Evolutionary conservation across 2,329 filamentous ascomycete species (phyloP).

Genomic region (Monascus ruber): DNA sequence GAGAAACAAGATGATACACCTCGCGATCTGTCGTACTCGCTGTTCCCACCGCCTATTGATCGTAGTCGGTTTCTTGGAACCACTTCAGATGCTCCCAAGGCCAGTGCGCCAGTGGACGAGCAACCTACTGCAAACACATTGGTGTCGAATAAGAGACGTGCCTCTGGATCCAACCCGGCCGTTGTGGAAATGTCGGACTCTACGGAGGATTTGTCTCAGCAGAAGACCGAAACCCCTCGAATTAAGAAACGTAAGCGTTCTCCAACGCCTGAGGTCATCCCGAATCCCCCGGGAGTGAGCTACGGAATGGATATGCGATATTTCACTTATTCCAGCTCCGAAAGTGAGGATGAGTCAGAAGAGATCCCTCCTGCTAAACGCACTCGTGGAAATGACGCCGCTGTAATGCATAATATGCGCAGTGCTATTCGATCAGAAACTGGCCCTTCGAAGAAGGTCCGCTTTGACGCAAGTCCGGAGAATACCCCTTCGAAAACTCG

Average conservation of each 20-base stretch:
- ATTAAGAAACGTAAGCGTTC: conserved; percentile 29
- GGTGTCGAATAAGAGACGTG: too few species aligned
- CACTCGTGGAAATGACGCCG: conserved; percentile 4
- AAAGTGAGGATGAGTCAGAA: conserved; percentile 18
- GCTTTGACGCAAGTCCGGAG: conserved; percentile 23
- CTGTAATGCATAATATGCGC: conserved; percentile 7
- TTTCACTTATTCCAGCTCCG: conserved; percentile 20
- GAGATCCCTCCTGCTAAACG: conserved; percentile 4
- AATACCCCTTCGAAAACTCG: conserved; percentile 22
- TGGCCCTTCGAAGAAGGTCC: conserved; percentile 18
- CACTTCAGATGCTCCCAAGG: too few species aligned
- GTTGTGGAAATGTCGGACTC: too few species aligned
- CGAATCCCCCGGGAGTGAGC: conserved; percentile 28
- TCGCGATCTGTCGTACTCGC: too few species aligned
- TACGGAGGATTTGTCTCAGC: too few species aligned
- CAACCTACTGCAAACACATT: too few species aligned
- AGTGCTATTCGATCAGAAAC: conserved; percentile 9
- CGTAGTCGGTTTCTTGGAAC: too few species aligned
- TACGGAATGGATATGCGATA: conserved; percentile 32
- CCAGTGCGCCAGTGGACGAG: too few species aligned
- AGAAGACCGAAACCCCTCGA: too few species aligned
- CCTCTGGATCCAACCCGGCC: too few species aligned
- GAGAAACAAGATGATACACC: too few species aligned
- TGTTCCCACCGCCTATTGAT: too few species aligned
- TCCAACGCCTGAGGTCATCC: conserved; percentile 30